Conservation (phyloP, 352 stramenopile species). For the Pythium sp. region DNA sequence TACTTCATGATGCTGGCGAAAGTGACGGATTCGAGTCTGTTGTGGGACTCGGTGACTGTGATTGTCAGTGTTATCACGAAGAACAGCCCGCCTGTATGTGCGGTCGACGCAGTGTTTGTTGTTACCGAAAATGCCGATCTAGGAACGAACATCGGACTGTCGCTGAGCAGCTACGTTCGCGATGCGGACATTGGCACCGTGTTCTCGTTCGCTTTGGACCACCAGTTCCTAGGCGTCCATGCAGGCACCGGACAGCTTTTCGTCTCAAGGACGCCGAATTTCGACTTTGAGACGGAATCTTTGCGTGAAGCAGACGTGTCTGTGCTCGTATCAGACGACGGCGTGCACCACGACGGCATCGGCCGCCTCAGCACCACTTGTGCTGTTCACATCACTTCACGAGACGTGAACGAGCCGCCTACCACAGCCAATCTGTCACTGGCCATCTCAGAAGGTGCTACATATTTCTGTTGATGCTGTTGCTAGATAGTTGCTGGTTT, state of each 20-base stretch:
- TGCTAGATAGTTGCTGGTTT: not conserved
- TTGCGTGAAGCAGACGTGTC: conserved; percentile 12
- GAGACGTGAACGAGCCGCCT: conserved; percentile 24
- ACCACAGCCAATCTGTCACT: conserved; percentile 9
- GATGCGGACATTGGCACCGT: conserved; percentile 26
- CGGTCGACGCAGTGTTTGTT: not conserved
- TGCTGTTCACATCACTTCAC: conserved; percentile 17
- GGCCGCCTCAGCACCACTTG: conserved; percentile 26
- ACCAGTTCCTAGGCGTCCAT: conserved; percentile 26
- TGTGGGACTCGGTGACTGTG: conserved; percentile 1
- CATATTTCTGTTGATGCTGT: not conserved
- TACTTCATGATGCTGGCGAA: conserved; percentile 5
- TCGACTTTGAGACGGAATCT: conserved; percentile 13
- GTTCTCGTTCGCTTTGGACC: conserved; percentile 24
- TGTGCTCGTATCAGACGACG: conserved; percentile 30
- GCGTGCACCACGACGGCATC: conserved; percentile 27
- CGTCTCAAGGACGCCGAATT: conserved; percentile 20
- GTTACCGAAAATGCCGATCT: conserved; percentile 4
- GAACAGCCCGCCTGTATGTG: conserved; percentile 12
- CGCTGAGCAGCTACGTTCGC: conserved; percentile 9
- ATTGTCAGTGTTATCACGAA: conserved; percentile 1
- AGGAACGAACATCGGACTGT: conserved; percentile 8
- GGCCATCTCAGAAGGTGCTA: conserved; percentile 8
- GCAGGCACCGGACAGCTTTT: conserved; percentile 26
- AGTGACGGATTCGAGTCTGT: conserved; percentile 6